Conservation (phyloP, 805 yeast species). For the Teunomyces cretensis region DNA sequence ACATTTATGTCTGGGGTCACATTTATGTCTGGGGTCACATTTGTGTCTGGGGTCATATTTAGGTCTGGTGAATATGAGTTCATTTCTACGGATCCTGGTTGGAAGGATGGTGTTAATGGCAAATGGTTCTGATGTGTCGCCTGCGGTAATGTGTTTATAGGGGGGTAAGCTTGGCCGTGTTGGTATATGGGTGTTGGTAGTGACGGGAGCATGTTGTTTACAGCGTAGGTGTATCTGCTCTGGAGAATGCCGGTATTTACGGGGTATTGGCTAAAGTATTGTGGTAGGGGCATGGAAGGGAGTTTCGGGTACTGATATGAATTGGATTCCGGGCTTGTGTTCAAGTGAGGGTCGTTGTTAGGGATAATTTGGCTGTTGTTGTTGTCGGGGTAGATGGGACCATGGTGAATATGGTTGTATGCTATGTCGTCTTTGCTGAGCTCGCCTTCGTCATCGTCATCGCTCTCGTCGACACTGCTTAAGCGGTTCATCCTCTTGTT, state of each 20-base stretch:
- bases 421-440: neutral
- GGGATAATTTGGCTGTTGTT: neutral
- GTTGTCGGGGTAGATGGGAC: neutral
- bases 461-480: slow-evolving; percentile 2
- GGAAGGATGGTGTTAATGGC: neutral
- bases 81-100: neutral
- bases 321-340: neutral
- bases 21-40: neutral
- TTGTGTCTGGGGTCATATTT: neutral
- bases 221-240: neutral
- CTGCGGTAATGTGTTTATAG: neutral
- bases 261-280: slow-evolving; percentile 1
- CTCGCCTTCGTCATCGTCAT: neutral
- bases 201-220: neutral
- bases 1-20: neutral
- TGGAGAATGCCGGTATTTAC: neutral
- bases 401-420: neutral
- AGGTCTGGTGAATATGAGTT: neutral
- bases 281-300: neutral
- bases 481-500: slow-evolving; percentile 7
- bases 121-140: neutral
- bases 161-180: neutral
- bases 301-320: neutral
- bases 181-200: slow-evolving; percentile 1
- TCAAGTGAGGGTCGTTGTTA: slow-evolving; percentile 1